Evolutionary conservation across 441 rosid genomes (phyloP).

Genomic region (Erodium moschatum): DNA sequence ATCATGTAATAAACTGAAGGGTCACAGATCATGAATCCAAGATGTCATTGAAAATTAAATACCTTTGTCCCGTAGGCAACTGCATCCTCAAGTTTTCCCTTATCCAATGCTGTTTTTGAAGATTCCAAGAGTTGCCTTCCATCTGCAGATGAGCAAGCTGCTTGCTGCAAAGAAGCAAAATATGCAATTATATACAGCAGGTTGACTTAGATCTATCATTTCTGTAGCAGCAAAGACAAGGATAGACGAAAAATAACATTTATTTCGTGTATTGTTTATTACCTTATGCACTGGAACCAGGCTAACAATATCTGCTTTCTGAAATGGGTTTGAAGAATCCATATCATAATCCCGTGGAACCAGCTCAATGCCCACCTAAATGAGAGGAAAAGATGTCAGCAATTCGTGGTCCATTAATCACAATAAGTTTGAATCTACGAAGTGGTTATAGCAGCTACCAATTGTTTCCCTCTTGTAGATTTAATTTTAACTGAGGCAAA

Average conservation of each 20-base stretch:
- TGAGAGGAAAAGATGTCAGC: constrained; percentile 1
- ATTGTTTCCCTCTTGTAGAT: not conserved
- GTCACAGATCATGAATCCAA: not conserved
- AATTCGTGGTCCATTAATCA: not conserved
- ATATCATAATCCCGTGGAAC: constrained; percentile 68
- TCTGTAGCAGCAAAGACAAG: not conserved
- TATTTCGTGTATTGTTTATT: constrained; percentile 10
- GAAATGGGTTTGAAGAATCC: constrained; percentile 56
- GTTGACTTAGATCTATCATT: not conserved
- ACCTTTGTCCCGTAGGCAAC: constrained; percentile 72
- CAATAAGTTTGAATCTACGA: not conserved
- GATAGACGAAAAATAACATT: not conserved
- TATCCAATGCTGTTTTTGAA: constrained; percentile 73
- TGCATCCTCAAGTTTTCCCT: constrained; percentile 86
- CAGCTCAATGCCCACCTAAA: constrained; percentile 72
- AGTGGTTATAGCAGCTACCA: not conserved
- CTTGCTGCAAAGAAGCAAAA: constrained; percentile 44
- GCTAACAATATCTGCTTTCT: constrained; percentile 63
- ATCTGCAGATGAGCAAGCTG: constrained; percentile 74
- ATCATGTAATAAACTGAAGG: not conserved
- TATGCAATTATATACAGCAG: constrained; percentile 16
- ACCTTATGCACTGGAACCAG: constrained; percentile 80
- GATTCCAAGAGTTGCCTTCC: constrained; percentile 72
- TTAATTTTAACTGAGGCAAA: not conserved
- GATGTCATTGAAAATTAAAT: constrained; percentile 12